A percentile compares a stretch with the other conserved stretches of the same genome.
Evolutionary conservation across 208 protist genomes (phyloP).

Genomic region (Trypanosoma mega): DNA sequence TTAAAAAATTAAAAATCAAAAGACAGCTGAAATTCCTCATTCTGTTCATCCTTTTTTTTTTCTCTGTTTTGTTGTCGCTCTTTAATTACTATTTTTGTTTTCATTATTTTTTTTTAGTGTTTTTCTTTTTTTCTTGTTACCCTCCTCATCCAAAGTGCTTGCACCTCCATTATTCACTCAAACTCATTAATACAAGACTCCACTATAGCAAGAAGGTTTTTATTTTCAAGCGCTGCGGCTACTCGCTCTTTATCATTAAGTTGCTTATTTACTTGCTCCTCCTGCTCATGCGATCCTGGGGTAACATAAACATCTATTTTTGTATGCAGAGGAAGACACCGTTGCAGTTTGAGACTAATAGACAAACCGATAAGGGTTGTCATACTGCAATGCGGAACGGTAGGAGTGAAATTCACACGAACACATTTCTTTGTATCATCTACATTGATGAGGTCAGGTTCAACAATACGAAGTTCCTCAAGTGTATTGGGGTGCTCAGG

Average conservation of each 20-base stretch:
- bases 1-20: background rate
- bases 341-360: slow-evolving; percentile 95
- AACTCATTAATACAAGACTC: slow-evolving; percentile 84
- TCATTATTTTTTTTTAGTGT: no score
- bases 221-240: slow-evolving; percentile 97
- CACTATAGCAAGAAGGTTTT: slow-evolving; percentile 80
- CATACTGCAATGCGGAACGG: slow-evolving; percentile 98
- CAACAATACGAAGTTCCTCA: slow-evolving; percentile 97
- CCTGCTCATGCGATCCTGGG: slow-evolving; percentile 93
- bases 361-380: slow-evolving; percentile 98
- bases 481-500: slow-evolving; percentile 98
- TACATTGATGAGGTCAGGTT: slow-evolving; percentile 88
- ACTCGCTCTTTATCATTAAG: slow-evolving; percentile 99
- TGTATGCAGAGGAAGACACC: slow-evolving; percentile 92
- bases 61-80: no score
- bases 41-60: no score
- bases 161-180: slow-evolving; percentile 24
- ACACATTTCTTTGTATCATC: slow-evolving; percentile 73
- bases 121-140: slow-evolving; percentile 1
- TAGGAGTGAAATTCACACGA: slow-evolving; percentile 96
- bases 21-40: no score
- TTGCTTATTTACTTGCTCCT: slow-evolving; percentile 98
- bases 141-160: background rate
- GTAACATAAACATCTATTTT: slow-evolving; percentile 95
- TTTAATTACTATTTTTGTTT: no score